Evolutionary conservation across 2,329 filamentous ascomycete genomes (phyloP).

Genomic region (Fusarium torulosum): DNA sequence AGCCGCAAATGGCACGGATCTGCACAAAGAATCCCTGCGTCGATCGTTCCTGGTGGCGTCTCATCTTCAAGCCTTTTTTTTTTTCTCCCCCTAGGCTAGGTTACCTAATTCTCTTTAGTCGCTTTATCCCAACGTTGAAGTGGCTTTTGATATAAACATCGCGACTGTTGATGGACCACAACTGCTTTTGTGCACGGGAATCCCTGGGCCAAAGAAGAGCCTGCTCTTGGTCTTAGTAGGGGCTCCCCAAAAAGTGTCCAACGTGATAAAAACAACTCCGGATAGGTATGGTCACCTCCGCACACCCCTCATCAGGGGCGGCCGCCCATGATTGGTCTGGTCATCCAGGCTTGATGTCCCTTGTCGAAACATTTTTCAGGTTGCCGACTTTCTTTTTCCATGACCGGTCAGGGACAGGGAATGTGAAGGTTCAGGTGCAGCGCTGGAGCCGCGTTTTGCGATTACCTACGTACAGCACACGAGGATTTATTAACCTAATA

Average conservation of each 20-base stretch:
- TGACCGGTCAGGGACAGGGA: slow-evolving; percentile 15
- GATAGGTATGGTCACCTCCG: slow-evolving; percentile 23
- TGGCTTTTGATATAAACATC: slow-evolving; percentile 19
- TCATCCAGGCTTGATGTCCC: slow-evolving; percentile 18
- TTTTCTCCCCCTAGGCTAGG: slow-evolving; percentile 6
- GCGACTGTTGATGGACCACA: slow-evolving; percentile 4
- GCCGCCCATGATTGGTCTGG: slow-evolving; percentile 43
- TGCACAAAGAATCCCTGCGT: slow-evolving; percentile 44
- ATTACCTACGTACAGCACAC: slow-evolving; percentile 5
- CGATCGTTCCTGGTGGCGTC: slow-evolving; percentile 48
- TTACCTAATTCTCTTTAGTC: slow-evolving; percentile 24
- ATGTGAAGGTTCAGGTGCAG: background rate
- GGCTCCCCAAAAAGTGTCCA: slow-evolving; percentile 11
- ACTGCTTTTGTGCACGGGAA: background rate
- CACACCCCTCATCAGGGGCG: slow-evolving; percentile 35
- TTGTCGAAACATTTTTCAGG: slow-evolving; percentile 27
- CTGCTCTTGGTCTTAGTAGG: background rate
- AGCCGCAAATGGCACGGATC: slow-evolving; percentile 46
- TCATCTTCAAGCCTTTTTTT: slow-evolving; percentile 32
- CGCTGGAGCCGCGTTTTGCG: slow-evolving; percentile 25
- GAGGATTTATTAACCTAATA: background rate
- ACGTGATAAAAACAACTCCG: slow-evolving; percentile 23
- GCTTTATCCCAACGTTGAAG: slow-evolving; percentile 27
- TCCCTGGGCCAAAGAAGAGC: background rate
- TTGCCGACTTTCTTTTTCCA: slow-evolving; percentile 40